Evolutionary conservation across 805 yeast genomes (phyloP).

Genomic region (Huiozyma sinensis): DNA sequence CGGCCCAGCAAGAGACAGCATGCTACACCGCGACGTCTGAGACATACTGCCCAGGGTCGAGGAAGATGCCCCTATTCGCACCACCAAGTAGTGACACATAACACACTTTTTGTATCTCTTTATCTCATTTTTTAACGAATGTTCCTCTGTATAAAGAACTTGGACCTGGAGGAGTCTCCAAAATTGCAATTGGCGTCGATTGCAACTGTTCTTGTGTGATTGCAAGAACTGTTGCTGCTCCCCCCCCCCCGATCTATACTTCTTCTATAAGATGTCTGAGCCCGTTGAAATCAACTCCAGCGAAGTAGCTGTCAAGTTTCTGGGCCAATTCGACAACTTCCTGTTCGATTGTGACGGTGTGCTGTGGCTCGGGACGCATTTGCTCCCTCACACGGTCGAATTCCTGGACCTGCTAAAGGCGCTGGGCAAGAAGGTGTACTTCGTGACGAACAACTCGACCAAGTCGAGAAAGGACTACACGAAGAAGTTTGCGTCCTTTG

Average conservation of each 20-base stretch:
- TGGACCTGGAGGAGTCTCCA: too few relatives aligned
- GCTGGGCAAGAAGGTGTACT: slow-evolving; percentile 57
- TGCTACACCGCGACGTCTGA: slow-evolving; percentile 50
- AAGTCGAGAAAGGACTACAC: slow-evolving; percentile 75
- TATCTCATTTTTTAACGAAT: too few relatives aligned
- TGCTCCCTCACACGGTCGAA: slow-evolving; percentile 70
- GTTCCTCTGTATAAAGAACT: too few relatives aligned
- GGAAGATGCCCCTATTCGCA: too few relatives aligned
- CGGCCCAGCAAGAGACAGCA: slow-evolving; percentile 92
- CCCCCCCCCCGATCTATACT: too few relatives aligned
- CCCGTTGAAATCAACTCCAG: slow-evolving; percentile 40
- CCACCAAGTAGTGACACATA: too few relatives aligned
- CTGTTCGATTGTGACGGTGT: slow-evolving; percentile 97
- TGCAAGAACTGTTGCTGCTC: too few relatives aligned
- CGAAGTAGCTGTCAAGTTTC: slow-evolving; percentile 41
- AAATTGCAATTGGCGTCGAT: too few relatives aligned
- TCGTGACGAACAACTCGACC: slow-evolving; percentile 93
- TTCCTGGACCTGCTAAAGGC: slow-evolving; percentile 50
- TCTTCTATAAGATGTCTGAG: too few relatives aligned
- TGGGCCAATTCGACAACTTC: slow-evolving; percentile 69
- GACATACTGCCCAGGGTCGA: too few relatives aligned
- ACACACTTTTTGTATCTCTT: too few relatives aligned
- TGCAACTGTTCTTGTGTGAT: too few relatives aligned
- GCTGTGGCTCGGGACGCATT: slow-evolving; percentile 79
- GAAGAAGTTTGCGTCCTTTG: slow-evolving; percentile 56